Base-by-base conservation (phyloP, 129 eudicot genomes). In the Helianthus annuus region DNA sequence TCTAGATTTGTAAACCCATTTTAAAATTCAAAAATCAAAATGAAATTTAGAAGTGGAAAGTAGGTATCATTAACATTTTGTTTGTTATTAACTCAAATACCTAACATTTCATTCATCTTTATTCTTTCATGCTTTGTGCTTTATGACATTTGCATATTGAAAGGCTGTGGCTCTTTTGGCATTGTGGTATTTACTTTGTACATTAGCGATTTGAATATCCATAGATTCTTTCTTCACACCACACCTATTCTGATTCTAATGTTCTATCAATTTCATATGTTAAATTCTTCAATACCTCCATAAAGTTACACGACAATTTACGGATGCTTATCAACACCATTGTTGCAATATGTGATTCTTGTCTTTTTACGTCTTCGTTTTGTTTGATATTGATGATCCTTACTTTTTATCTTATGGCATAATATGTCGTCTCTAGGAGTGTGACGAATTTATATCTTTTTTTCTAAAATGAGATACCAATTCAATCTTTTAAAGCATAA, bases 141-240 rank as follows among this genome's bases (percentile, higher is more conserved):
- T 75, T 85, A 81, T 77, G 68, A 66, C 74, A 76, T 66, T 64
- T 70, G 66, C 56, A 78, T 38, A 27, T 38, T 54, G 77, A 44
- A 76, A 76, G 68, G 68, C 27, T 36, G 48, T 48, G 51, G 51
- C 70, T 36, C 19, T 5, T 32, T 32, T 9, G n/a, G 40, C 12
- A 48, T 40, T 62, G 5, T 73, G 62, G 62, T 62, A 45, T 6
- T 66, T 39, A 54, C 45, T 16, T 12, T 63, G 53, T 51, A 63
- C 64, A 68, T 65, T 52, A 64, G 36, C 22, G 71, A 81, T 78
- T 84, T 84, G 89, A 86, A 89, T 83, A 86, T 86, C 76, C 90
- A 63, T 61, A 64, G 69, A 72, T 78, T 64, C 77, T 53, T 59
- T n/a, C 22, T 5, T 58, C 48, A 39, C 76, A 48, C 71, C 76